These are phyloP conservation scores for Taiozyma sp. DNA, from an alignment of 1,139 yeast genomes.

Conservation along the genomic window DNA sequence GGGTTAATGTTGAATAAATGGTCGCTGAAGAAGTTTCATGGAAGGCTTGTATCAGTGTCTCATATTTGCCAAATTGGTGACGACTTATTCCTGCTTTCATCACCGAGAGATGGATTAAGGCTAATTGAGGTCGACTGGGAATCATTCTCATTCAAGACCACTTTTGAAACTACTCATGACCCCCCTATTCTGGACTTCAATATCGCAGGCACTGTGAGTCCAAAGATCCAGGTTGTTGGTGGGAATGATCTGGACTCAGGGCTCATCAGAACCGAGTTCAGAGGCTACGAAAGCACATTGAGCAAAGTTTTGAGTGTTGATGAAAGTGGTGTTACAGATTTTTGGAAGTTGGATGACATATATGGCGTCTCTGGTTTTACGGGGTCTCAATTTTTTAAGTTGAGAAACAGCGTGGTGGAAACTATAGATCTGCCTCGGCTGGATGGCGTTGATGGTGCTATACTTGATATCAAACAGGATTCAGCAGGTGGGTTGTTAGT, in stretches of 20 bases:
- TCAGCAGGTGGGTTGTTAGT: slow-evolving; percentile 5
- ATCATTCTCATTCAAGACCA: background rate
- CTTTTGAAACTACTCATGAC: background rate
- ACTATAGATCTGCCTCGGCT: slow-evolving; percentile 9
- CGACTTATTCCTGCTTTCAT: slow-evolving; percentile 2
- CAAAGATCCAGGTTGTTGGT: slow-evolving; percentile 22
- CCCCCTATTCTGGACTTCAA: slow-evolving; percentile 21
- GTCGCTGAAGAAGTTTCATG: slow-evolving; percentile 8
- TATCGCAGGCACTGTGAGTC: slow-evolving; percentile 14
- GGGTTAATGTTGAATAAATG: slow-evolving; percentile 7
- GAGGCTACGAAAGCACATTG: slow-evolving; percentile 9
- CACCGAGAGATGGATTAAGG: slow-evolving; percentile 7
- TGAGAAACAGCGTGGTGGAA: background rate
- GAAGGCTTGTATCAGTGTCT: slow-evolving; percentile 1
- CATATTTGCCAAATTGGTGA: slow-evolving; percentile 7
- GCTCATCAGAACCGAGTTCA: slow-evolving; percentile 16
- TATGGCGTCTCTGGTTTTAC: background rate
- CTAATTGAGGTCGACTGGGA: slow-evolving; percentile 4
- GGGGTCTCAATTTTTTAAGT: background rate
- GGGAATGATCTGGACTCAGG: slow-evolving; percentile 18
- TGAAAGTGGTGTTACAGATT: slow-evolving; percentile 4
- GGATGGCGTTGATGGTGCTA: slow-evolving; percentile 17
- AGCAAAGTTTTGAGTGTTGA: background rate
- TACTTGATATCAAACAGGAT: slow-evolving; percentile 14
- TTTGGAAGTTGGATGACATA: slow-evolving; percentile 15